Conservation (phyloP, 768 basidiomycete genomes). For the Glaciozyma antarctica region DNA sequence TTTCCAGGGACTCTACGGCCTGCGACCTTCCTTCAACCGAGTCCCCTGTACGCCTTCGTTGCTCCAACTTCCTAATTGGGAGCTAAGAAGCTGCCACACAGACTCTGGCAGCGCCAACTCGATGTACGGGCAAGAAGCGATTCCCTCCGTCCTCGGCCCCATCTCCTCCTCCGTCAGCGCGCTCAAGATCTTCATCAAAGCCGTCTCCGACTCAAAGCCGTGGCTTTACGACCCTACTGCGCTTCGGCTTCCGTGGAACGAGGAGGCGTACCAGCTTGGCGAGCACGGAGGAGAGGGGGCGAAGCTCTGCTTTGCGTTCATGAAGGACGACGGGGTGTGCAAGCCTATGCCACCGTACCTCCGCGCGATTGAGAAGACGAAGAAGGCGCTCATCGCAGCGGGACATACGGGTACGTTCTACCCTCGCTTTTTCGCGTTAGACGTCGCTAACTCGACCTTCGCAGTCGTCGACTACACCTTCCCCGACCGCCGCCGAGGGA, state of each 20-base stretch:
- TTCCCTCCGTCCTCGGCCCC: slow-evolving; percentile 66
- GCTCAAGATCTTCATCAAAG: slow-evolving; percentile 58
- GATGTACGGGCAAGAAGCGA: slow-evolving; percentile 60
- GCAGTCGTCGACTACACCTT: slow-evolving; percentile 64
- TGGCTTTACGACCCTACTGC: slow-evolving; percentile 60
- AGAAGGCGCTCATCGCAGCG: slow-evolving; percentile 50
- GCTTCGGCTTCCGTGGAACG: slow-evolving; percentile 53
- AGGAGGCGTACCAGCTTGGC: slow-evolving; percentile 51
- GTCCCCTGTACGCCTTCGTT: slow-evolving; percentile 50
- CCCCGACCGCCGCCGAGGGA: slow-evolving; percentile 48
- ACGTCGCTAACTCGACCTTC: neutral
- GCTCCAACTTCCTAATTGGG: no score
- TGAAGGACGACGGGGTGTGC: slow-evolving; percentile 56
- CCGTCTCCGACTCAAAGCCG: slow-evolving; percentile 52
- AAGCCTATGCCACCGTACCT: slow-evolving; percentile 57
- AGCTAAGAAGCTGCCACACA: no score
- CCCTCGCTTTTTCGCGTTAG: no score
- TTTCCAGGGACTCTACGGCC: slow-evolving; percentile 60
- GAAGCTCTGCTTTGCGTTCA: slow-evolving; percentile 49
- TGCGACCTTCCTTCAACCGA: slow-evolving; percentile 60
- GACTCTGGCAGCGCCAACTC: slow-evolving; percentile 51
- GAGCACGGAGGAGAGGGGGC: slow-evolving; percentile 50
- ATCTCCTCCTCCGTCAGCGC: slow-evolving; percentile 52
- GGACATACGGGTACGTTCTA: slow-evolving; percentile 45
- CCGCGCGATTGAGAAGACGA: slow-evolving; percentile 52